These are phyloP conservation scores for Eucalyptus viminalis DNA, from an alignment of 345 rosid species.

Conservation along the genomic window DNA sequence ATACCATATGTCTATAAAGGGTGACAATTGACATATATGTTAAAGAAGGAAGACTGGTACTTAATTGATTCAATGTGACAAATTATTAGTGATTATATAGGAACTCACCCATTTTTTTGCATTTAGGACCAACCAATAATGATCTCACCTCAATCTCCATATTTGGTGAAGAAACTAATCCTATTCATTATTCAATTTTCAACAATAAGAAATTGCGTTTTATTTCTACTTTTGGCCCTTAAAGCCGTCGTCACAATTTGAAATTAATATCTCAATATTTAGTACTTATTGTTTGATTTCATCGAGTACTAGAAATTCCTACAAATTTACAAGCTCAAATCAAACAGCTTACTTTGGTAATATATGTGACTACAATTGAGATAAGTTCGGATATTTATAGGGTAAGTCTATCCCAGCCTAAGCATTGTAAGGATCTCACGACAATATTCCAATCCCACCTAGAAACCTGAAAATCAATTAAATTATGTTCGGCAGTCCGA, in stretches of 20 bases:
- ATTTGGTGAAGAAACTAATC: neutral
- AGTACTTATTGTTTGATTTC: neutral
- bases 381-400: neutral
- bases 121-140: neutral
- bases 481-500: fast-evolving
- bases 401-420: neutral
- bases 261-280: neutral
- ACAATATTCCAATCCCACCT: neutral
- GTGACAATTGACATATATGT: neutral
- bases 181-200: neutral
- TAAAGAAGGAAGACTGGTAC: neutral
- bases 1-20: neutral
- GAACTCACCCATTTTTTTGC: neutral
- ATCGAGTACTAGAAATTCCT: neutral
- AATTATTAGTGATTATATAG: neutral
- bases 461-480: neutral
- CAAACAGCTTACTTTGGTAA: neutral
- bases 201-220: neutral
- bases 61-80: too few species aligned
- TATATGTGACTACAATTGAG: neutral
- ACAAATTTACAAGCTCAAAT: neutral
- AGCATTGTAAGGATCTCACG: neutral
- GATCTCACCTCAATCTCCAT: neutral
- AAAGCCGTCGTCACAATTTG: fast-evolving
- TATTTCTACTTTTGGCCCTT: neutral